Conservation (phyloP, 305 asterid genomes). For the Stenogyne calaminthoides region DNA sequence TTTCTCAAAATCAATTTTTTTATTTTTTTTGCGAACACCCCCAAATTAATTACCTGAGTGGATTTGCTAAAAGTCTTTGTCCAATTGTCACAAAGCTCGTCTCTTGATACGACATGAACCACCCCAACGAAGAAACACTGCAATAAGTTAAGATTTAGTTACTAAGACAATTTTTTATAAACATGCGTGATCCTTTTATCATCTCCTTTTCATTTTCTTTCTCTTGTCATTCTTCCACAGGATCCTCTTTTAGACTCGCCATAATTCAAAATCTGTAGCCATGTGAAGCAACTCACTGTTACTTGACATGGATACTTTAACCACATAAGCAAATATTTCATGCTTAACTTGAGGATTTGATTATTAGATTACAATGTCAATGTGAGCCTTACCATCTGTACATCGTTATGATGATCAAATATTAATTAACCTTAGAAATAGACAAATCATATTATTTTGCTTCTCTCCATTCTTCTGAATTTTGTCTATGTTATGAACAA, state of each 20-base stretch:
- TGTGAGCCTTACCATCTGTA: background rate
- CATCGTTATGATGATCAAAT: background rate
- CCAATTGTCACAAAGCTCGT: conserved; percentile 98
- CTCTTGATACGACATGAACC: conserved; percentile 99
- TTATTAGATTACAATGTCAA: background rate
- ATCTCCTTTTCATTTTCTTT: background rate
- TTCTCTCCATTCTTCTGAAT: background rate
- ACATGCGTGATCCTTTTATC: background rate
- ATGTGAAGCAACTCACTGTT: background rate
- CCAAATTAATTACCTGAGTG: conserved; percentile 62
- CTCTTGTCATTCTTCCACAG: background rate
- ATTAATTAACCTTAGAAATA: background rate
- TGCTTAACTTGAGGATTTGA: background rate
- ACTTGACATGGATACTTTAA: background rate
- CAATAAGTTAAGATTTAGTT: conserved; percentile 26
- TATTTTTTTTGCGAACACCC: too few relatives aligned
- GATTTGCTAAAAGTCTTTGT: conserved; percentile 94
- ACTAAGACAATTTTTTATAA: background rate
- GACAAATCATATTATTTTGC: background rate
- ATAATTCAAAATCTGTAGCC: background rate
- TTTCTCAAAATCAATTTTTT: too few relatives aligned
- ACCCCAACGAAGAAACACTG: conserved; percentile 97
- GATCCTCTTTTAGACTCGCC: background rate
- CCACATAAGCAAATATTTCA: background rate
- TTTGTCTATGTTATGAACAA: conserved; percentile 2